Conservation (phyloP, 2,329 filamentous ascomycete species). For the Sphaerulina musiva region DNA sequence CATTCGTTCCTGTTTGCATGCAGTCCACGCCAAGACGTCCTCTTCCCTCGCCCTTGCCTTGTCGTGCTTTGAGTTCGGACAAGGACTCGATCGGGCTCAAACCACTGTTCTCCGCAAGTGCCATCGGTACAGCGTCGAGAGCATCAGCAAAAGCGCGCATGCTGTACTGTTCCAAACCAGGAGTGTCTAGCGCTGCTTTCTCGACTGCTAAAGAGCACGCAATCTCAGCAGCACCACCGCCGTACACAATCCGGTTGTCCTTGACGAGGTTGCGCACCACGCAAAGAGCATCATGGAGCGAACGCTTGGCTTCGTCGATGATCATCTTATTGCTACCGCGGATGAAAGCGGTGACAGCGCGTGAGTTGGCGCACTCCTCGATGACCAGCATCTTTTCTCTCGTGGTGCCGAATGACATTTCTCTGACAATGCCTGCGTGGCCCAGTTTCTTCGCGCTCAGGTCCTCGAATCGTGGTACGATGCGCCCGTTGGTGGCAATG, state of each 20-base stretch:
- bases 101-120: slow-evolving; percentile 93
- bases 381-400: slow-evolving; percentile 99
- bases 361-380: slow-evolving; percentile 96
- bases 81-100: slow-evolving; percentile 93
- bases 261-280: slow-evolving; percentile 93
- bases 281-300: slow-evolving; percentile 92
- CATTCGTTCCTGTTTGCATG: slow-evolving; percentile 89
- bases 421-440: slow-evolving; percentile 77
- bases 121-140: slow-evolving; percentile 88
- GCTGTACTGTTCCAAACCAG: slow-evolving; percentile 96
- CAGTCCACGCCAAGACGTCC: slow-evolving; percentile 86
- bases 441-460: slow-evolving; percentile 86
- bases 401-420: slow-evolving; percentile 95
- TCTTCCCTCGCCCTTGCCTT: slow-evolving; percentile 74
- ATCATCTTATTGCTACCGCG: slow-evolving; percentile 99
- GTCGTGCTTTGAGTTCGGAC: slow-evolving; percentile 90
- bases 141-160: slow-evolving; percentile 98
- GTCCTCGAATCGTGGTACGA: slow-evolving; percentile 95
- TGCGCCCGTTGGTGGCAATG: slow-evolving; percentile 95
- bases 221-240: slow-evolving; percentile 92
- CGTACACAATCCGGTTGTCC: slow-evolving; percentile 96
- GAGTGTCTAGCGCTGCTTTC: slow-evolving; percentile 81
- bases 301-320: slow-evolving; percentile 97
- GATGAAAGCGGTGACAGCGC: slow-evolving; percentile 93
- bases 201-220: slow-evolving; percentile 95